These are phyloP conservation scores for Bimuria novae-zelandiae DNA, from an alignment of 2,329 filamentous ascomycete genomes.

Conservation along the genomic window DNA sequence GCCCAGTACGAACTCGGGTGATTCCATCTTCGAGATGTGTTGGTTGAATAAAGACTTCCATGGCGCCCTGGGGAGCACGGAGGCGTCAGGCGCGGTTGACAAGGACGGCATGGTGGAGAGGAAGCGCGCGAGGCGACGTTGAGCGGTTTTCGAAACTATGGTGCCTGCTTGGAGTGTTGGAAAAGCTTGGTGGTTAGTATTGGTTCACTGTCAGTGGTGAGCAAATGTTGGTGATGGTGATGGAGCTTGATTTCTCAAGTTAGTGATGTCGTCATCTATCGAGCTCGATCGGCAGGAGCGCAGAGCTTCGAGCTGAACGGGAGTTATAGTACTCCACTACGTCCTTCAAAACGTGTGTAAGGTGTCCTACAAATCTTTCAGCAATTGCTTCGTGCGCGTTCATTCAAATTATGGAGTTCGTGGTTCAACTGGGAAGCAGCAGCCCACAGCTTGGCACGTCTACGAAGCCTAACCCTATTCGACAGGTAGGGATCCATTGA, in stretches of 20 bases:
- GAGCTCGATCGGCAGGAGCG: neutral
- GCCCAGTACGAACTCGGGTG: slow-evolving; percentile 56
- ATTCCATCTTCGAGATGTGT: slow-evolving; percentile 55
- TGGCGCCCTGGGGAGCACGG: slow-evolving; percentile 51
- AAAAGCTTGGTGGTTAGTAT: neutral
- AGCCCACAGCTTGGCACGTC: neutral
- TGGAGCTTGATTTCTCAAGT: slow-evolving; percentile 9
- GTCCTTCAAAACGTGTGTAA: no score
- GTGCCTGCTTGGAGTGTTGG: slow-evolving; percentile 20
- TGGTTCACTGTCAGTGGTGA: neutral
- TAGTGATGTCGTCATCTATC: slow-evolving; percentile 11
- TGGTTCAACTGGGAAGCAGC: no score
- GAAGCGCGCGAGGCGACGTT: slow-evolving; percentile 48
- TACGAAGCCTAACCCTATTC: neutral
- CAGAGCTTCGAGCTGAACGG: neutral
- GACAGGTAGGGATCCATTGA: neutral
- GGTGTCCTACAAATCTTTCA: no score
- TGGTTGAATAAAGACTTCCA: slow-evolving; percentile 57
- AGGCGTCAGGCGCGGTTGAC: slow-evolving; percentile 47
- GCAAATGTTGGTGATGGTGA: neutral
- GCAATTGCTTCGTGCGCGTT: no score
- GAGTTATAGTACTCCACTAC: no score
- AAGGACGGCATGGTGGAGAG: slow-evolving; percentile 52
- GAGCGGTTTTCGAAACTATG: slow-evolving; percentile 45
- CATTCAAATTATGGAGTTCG: no score